phyloP scores from a whole-genome alignment of 2,329 filamentous ascomycete species.

The Cladosporium sp. region DNA sequence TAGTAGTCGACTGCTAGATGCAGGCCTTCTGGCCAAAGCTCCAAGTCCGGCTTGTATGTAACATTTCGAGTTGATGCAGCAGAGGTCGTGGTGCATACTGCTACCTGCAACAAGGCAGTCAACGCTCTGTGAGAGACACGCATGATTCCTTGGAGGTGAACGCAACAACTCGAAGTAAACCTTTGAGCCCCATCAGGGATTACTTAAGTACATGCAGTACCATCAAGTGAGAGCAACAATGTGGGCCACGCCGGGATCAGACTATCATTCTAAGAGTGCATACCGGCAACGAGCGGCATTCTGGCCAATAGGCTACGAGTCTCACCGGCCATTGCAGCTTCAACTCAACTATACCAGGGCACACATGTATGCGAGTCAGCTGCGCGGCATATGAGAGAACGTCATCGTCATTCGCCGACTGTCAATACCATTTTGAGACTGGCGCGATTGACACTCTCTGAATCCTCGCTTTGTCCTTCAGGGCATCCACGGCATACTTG shows the following conservation, averaged over 20 bases:
- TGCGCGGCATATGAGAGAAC: neutral
- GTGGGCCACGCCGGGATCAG: neutral
- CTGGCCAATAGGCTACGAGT: neutral
- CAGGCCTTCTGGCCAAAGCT: slow-evolving; percentile 19
- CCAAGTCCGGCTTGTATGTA: slow-evolving; percentile 7
- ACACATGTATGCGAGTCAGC: neutral
- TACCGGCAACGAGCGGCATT: neutral
- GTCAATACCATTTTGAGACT: neutral
- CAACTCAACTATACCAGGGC: neutral
- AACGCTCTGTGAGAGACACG: neutral
- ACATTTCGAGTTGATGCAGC: neutral
- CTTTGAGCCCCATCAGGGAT: neutral
- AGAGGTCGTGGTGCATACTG: neutral
- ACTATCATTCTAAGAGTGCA: neutral
- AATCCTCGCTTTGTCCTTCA: neutral
- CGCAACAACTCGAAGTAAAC: too few species aligned
- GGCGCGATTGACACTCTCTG: neutral
- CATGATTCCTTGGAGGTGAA: neutral
- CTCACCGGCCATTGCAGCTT: neutral
- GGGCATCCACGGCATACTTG: neutral
- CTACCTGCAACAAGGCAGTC: neutral
- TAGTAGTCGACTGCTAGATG: slow-evolving; percentile 24
- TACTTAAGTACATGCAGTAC: neutral
- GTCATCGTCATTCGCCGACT: neutral
- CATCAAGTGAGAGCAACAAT: neutral